These are phyloP conservation scores for Coemansia sp. DNA, from an alignment of 192 early-diverging fungal genomes.

Conservation along the genomic window DNA sequence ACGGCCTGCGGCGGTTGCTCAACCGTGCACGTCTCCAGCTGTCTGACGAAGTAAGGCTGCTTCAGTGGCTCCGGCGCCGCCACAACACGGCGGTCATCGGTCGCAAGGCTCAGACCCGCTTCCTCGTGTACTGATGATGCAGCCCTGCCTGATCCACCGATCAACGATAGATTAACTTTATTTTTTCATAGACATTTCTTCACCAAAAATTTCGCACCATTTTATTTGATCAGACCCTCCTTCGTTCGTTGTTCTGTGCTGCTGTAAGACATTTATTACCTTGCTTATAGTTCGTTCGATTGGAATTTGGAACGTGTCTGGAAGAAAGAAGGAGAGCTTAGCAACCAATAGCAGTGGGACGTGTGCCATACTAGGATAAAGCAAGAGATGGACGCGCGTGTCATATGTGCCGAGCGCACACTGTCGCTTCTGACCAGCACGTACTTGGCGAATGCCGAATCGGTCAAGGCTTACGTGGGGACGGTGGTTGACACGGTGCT, in stretches of 20 bases:
- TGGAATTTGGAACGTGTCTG: too few relatives aligned
- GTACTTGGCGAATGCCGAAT: conserved; percentile 43
- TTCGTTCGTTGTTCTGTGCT: not conserved
- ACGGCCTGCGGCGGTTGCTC: conserved; percentile 30
- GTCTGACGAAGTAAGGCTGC: conserved; percentile 45
- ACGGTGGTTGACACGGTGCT: conserved; percentile 43
- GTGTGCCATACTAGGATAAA: too few relatives aligned
- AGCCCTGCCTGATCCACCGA: not conserved
- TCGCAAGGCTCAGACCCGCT: conserved; percentile 32
- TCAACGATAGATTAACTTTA: conserved; percentile 9
- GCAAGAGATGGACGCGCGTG: conserved; percentile 38
- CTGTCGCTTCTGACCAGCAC: conserved; percentile 45
- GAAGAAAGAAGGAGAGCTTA: too few relatives aligned
- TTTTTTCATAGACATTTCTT: not conserved
- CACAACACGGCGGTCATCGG: conserved; percentile 46
- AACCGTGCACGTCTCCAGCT: conserved; percentile 35
- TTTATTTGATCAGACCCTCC: not conserved
- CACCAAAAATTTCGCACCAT: not conserved
- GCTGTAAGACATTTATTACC: too few relatives aligned
- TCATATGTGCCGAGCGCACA: conserved; percentile 46
- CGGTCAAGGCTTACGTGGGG: conserved; percentile 28
- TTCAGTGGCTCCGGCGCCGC: conserved; percentile 51
- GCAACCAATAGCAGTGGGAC: too few relatives aligned
- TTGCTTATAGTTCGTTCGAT: too few relatives aligned
- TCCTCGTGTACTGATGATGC: conserved; percentile 24